phyloP scores from a whole-genome alignment of 2,329 filamentous ascomycete genomes.

The Penicillium psychrosexuale region DNA sequence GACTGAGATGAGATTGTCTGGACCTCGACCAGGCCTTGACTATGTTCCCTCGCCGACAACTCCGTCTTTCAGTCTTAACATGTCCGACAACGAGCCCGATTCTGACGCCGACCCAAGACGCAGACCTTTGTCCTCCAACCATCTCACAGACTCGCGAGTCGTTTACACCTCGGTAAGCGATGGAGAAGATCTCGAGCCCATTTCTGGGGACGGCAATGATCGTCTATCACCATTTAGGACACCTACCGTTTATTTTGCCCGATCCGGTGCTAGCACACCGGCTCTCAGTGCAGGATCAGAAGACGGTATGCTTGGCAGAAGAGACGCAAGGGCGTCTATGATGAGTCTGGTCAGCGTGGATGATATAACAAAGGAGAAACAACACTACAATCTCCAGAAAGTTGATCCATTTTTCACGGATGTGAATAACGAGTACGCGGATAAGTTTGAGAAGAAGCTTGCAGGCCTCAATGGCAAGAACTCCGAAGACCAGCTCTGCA shows the following conservation, averaged over 20 bases:
- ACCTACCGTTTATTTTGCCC: constrained; percentile 4
- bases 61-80: neutral
- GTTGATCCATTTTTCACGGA: constrained; percentile 67
- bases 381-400: constrained; percentile 61
- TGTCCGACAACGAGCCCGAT: constrained; percentile 1
- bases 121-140: neutral
- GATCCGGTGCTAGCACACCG: constrained; percentile 7
- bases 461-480: constrained; percentile 55
- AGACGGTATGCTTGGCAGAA: constrained; percentile 15
- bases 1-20: neutral
- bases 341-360: constrained; percentile 53
- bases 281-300: neutral
- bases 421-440: constrained; percentile 59
- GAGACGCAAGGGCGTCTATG: constrained; percentile 44
- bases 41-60: constrained; percentile 1
- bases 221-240: constrained; percentile 5
- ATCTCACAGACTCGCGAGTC: neutral
- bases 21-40: constrained; percentile 1
- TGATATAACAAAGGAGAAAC: constrained; percentile 51
- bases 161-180: constrained; percentile 6
- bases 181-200: neutral
- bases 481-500: constrained; percentile 58
- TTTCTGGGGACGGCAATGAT: neutral
- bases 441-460: constrained; percentile 56
- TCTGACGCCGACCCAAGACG: neutral